Percentiles rank a stretch among this genome's conserved stretches.
Conservation (phyloP, 192 early-diverging fungal genomes). For the Backusella morwellensis region DNA sequence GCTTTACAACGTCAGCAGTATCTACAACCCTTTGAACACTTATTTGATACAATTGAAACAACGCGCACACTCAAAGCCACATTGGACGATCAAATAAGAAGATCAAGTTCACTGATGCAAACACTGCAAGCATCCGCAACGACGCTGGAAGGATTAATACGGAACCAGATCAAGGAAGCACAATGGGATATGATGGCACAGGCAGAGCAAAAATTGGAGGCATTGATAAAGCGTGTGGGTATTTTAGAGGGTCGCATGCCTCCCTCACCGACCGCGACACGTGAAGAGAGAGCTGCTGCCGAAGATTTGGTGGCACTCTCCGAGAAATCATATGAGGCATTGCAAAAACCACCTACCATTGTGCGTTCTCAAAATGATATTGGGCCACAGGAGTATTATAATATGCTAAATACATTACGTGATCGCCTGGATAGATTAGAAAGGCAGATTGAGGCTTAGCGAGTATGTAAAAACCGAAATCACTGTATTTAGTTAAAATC, state of each 20-base stretch:
- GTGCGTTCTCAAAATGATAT: conserved; percentile 39
- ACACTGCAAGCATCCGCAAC: conserved; percentile 69
- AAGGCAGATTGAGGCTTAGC: conserved; percentile 23
- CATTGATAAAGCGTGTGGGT: conserved; percentile 12
- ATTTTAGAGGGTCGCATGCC: conserved; percentile 4
- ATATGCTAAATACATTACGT: conserved; percentile 24
- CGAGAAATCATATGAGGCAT: not conserved
- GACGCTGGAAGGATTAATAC: conserved; percentile 80
- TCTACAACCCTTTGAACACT: conserved; percentile 51
- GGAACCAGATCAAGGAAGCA: conserved; percentile 70
- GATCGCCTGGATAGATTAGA: conserved; percentile 34
- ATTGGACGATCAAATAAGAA: conserved; percentile 76
- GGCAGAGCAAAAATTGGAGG: conserved; percentile 44
- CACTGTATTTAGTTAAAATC: no score
- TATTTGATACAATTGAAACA: conserved; percentile 61
- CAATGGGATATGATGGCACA: conserved; percentile 58
- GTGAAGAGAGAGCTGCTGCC: conserved; percentile 6
- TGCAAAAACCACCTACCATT: conserved; percentile 33
- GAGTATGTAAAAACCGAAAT: not conserved
- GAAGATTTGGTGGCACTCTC: conserved; percentile 1
- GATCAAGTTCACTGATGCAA: conserved; percentile 66
- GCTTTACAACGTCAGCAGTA: conserved; percentile 50
- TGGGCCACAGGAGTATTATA: conserved; percentile 28
- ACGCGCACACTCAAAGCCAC: conserved; percentile 58
- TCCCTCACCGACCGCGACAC: conserved; percentile 2